Evolutionary conservation across 1,139 yeast species (phyloP), one percentile per base, ranked within the genome.

Genomic region (Candida frijolesensis): DNA sequence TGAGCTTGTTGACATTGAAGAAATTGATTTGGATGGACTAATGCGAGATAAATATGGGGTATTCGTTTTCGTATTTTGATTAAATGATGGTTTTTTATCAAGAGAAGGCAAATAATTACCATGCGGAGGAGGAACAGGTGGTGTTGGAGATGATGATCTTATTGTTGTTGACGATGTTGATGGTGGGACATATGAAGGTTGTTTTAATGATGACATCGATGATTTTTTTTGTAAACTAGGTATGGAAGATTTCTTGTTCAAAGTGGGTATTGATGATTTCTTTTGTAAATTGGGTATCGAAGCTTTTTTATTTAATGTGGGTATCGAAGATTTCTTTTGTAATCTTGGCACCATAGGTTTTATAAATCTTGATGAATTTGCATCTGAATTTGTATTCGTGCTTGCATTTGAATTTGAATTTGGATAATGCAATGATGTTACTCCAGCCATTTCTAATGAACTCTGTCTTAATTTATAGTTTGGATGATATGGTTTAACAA

Each of bases 371-470:
- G 41, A 18, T 53, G 46, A 46, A 57, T 60, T 45, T 57, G 62
- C 22, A 53, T 60, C 30, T 59, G 56, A 15, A 54, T 62, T 55
- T 25, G 60, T 40, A 51, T 54, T 34, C 45, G 40, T 14, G 54
- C 54, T 6, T 57, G 46, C 2, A 25, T 9, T 6, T 57, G 46
- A 3, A 25, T 9, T 25, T 6, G 29, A 25, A 25, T 25, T 25
- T 25, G 51, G 47, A 10, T 57, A 43, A 29, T 51, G 60, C 14
- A 70, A 33, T 11, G 29, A 25, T 25, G 29, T 25, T 25, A 51
- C 76, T 1, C 78, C 76, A 0, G 76, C 76, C 64, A 68, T 56
- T 52, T 71, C 71, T 42, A 71, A 60, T 2, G 74, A 68, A 5
- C 71, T 60, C 40, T 62, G 58, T 42, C 76, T 58, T 10, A 59